Percentiles rank a stretch among this genome's conserved stretches.
Conservation (phyloP, 257 asterid genomes). For the Petunia axillaris region DNA sequence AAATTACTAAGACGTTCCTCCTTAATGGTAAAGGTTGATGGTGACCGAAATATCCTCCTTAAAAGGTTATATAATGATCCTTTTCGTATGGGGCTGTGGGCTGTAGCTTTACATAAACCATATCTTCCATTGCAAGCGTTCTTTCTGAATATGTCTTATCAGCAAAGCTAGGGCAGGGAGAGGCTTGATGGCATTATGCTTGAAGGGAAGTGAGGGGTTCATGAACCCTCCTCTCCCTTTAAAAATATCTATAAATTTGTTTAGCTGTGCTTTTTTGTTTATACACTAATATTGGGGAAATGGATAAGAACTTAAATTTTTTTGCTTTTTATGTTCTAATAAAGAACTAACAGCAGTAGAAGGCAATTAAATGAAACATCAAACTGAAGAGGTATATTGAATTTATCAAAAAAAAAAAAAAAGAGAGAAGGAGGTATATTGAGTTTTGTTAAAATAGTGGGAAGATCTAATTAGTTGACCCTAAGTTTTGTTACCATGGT, state of each 20-base stretch:
- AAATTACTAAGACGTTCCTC: not conserved
- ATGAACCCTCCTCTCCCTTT: not conserved
- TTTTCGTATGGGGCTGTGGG: not conserved
- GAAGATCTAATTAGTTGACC: slow-evolving; percentile 1
- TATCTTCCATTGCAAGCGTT: not conserved
- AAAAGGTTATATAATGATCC: not conserved
- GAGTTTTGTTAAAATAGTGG: not conserved
- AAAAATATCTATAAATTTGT: not conserved
- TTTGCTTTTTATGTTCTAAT: not conserved
- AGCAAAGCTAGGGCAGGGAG: slow-evolving; percentile 9
- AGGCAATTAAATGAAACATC: not conserved
- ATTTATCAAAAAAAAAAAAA: not conserved
- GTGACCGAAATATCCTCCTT: not conserved
- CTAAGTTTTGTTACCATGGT: not conserved
- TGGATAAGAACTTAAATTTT: not conserved
- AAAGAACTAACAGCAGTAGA: not conserved
- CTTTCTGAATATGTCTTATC: not conserved
- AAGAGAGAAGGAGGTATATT: not conserved
- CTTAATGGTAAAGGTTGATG: not conserved
- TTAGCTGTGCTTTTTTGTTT: not conserved
- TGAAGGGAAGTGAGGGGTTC: not conserved
- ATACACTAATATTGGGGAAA: slow-evolving; percentile 1
- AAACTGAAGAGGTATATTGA: not conserved
- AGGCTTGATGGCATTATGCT: not conserved
- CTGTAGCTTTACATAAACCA: not conserved